phyloP scores from a whole-genome alignment of 2,329 filamentous ascomycete species.

The Claviceps sp. region DNA sequence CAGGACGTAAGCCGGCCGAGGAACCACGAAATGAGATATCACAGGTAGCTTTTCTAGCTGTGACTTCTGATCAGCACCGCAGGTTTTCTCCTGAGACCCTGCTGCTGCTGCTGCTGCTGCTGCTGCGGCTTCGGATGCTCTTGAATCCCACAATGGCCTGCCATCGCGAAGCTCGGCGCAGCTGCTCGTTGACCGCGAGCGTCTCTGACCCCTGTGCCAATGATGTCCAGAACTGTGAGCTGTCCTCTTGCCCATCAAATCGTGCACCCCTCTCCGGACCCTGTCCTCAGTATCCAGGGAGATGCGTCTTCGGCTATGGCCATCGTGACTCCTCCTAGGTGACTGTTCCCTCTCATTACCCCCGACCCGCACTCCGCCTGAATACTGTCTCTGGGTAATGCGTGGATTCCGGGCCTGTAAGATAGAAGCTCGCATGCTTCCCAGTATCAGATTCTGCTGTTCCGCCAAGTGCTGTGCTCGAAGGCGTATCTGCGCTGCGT shows the following conservation, averaged over 20 bases:
- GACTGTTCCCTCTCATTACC: constrained; percentile 31
- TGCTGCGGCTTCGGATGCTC: not conserved
- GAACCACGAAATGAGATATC: constrained; percentile 22
- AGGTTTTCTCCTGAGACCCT: not conserved
- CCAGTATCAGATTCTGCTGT: constrained; percentile 40
- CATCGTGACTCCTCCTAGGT: constrained; percentile 26
- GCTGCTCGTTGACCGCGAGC: not conserved
- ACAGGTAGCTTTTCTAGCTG: constrained; percentile 16
- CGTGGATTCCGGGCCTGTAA: constrained; percentile 13
- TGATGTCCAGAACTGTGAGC: constrained; percentile 7
- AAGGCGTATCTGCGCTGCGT: constrained; percentile 54
- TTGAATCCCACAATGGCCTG: too few species aligned
- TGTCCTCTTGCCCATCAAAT: constrained; percentile 30
- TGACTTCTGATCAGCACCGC: not conserved
- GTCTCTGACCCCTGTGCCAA: not conserved
- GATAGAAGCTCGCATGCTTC: constrained; percentile 20
- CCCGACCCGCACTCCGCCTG: constrained; percentile 33
- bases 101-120: not conserved
- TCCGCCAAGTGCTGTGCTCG: constrained; percentile 56
- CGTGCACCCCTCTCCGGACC: constrained; percentile 33
- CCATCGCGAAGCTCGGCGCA: too few species aligned
- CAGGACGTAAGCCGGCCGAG: constrained; percentile 43
- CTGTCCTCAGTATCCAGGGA: constrained; percentile 34
- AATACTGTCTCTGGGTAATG: constrained; percentile 10
- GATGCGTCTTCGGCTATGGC: constrained; percentile 18